These are phyloP conservation scores for Crithidia expoeki DNA, from an alignment of 208 protist species.

Conservation along the genomic window DNA sequence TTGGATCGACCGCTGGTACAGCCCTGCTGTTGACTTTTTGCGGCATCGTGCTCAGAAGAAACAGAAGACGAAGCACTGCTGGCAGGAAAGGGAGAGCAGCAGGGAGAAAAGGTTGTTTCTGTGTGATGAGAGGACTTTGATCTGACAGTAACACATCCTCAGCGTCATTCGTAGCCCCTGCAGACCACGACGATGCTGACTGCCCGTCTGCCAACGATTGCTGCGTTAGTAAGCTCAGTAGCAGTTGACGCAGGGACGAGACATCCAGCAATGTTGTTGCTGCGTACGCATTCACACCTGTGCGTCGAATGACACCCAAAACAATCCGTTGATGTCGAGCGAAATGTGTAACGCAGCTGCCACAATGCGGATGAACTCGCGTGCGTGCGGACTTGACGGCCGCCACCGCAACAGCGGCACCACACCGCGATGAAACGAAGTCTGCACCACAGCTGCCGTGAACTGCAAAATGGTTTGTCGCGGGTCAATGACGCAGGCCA, in stretches of 20 bases:
- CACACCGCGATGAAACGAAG: slow-evolving; percentile 38
- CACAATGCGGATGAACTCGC: slow-evolving; percentile 33
- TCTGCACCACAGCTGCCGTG: slow-evolving; percentile 26
- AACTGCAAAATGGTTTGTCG: slow-evolving; percentile 46
- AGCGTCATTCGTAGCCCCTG: not conserved
- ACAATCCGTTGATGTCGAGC: slow-evolving; percentile 39
- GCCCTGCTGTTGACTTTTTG: not conserved
- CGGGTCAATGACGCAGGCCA: slow-evolving; percentile 52
- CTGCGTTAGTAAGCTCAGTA: slow-evolving; percentile 36
- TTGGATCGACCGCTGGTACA: too few relatives aligned
- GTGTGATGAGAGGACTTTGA: slow-evolving; percentile 10
- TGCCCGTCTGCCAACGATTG: slow-evolving; percentile 35
- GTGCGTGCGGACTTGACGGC: slow-evolving; percentile 37
- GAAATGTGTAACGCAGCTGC: slow-evolving; percentile 35
- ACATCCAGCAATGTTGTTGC: slow-evolving; percentile 36
- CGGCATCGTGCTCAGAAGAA: not conserved
- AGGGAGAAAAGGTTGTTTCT: slow-evolving; percentile 25
- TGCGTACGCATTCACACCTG: slow-evolving; percentile 31
- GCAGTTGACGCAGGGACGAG: not conserved
- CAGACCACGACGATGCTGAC: not conserved
- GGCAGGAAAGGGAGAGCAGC: slow-evolving; percentile 15
- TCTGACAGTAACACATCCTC: slow-evolving; percentile 19
- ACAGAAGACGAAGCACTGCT: slow-evolving; percentile 9
- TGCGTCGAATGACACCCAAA: slow-evolving; percentile 32
- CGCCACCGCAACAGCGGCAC: slow-evolving; percentile 41